phyloP scores from a whole-genome alignment of 768 basidiomycete genomes.

The Boletus edulis region DNA sequence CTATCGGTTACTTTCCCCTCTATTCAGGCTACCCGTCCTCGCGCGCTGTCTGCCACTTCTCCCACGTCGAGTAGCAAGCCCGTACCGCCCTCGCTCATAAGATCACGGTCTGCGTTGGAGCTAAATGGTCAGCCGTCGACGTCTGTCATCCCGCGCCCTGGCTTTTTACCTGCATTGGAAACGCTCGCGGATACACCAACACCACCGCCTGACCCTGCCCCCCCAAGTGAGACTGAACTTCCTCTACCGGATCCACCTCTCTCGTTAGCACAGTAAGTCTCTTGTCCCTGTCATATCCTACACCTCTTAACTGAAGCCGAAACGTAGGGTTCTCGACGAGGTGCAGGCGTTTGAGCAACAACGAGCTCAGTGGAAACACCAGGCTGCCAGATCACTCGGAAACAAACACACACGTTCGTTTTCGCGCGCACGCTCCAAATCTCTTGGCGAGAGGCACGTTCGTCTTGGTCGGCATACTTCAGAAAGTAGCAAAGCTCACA shows the following conservation, averaged over 20 bases:
- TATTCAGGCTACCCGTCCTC: slow-evolving; percentile 18
- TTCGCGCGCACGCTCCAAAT: slow-evolving; percentile 52
- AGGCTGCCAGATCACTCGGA: slow-evolving; percentile 61
- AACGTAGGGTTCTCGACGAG: slow-evolving; percentile 62
- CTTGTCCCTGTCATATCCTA: background rate
- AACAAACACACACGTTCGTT: slow-evolving; percentile 61
- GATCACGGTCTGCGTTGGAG: slow-evolving; percentile 26
- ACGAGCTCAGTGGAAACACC: slow-evolving; percentile 62
- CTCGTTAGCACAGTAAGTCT: slow-evolving; percentile 47
- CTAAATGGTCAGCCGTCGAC: slow-evolving; percentile 8
- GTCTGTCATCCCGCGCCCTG: background rate
- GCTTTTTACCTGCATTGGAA: slow-evolving; percentile 21
- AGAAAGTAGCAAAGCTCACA: slow-evolving; percentile 21
- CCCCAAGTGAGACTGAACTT: slow-evolving; percentile 44
- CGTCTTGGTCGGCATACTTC: slow-evolving; percentile 14
- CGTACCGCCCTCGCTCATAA: background rate
- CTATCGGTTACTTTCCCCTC: slow-evolving; percentile 9
- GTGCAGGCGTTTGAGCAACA: slow-evolving; percentile 58
- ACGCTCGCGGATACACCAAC: slow-evolving; percentile 13
- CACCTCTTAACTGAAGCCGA: background rate
- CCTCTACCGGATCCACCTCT: slow-evolving; percentile 57
- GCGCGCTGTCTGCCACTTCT: slow-evolving; percentile 13
- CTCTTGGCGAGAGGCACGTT: slow-evolving; percentile 22
- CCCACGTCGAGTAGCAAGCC: background rate
- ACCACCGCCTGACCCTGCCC: background rate